These are phyloP conservation scores for Kodamaea neixiangensis DNA, from an alignment of 805 yeast species.

Conservation along the genomic window DNA sequence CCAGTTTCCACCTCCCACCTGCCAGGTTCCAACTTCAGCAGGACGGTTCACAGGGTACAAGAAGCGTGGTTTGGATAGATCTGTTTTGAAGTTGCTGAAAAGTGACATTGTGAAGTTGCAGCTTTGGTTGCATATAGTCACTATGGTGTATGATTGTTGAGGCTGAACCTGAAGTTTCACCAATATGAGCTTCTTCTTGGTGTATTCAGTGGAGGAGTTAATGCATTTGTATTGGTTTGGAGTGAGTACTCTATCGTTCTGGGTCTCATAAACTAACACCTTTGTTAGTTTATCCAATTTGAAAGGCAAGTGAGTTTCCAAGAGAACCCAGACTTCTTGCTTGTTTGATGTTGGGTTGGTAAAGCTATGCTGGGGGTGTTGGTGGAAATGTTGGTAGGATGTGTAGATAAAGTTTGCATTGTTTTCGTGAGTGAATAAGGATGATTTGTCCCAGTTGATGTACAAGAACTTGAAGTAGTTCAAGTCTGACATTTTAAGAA, in stretches of 20 bases:
- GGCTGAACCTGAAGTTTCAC: conserved; percentile 32
- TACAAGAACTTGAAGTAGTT: conserved; percentile 53
- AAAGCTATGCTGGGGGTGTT: conserved; percentile 25
- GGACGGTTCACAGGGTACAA: conserved; percentile 20
- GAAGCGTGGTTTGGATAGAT: conserved; percentile 33
- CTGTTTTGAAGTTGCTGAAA: conserved; percentile 28
- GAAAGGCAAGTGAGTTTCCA: conserved; percentile 49
- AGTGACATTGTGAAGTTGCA: conserved; percentile 30
- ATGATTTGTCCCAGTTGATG: conserved; percentile 61
- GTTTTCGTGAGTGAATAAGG: conserved; percentile 19
- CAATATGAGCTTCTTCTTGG: conserved; percentile 40
- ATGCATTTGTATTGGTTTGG: conserved; percentile 24
- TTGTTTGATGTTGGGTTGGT: neutral
- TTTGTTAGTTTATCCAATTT: conserved; percentile 13
- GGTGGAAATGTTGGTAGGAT: conserved; percentile 24
- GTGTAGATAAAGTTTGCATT: conserved; percentile 24
- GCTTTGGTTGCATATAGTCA: conserved; percentile 16
- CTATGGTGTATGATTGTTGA: conserved; percentile 27
- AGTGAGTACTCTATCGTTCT: conserved; percentile 32
- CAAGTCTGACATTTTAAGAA: conserved; percentile 22
- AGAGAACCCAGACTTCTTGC: conserved; percentile 42
- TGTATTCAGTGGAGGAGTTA: conserved; percentile 23
- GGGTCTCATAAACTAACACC: conserved; percentile 24
- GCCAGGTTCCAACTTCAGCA: conserved; percentile 47
- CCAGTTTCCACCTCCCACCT: conserved; percentile 58